Conservation (phyloP, 208 protist genomes). For the Leishmania turanica region DNA sequence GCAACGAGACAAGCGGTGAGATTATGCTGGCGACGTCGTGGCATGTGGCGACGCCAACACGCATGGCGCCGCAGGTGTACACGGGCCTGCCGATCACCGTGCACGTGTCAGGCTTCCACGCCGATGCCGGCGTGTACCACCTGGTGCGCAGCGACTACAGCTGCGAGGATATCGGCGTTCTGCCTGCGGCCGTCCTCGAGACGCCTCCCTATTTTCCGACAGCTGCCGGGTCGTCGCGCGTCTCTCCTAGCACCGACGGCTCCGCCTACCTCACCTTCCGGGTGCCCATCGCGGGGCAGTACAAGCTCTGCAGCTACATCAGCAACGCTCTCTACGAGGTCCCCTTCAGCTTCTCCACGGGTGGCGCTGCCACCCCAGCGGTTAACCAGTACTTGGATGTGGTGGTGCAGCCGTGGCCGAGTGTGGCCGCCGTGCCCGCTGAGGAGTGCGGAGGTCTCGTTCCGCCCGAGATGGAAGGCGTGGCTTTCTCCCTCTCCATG, state of each 20-base stretch:
- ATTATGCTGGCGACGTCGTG: slow-evolving; percentile 44
- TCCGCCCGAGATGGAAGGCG: slow-evolving; percentile 12
- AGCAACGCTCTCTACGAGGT: slow-evolving; percentile 47
- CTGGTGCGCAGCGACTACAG: slow-evolving; percentile 25
- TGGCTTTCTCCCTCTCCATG: slow-evolving; percentile 13
- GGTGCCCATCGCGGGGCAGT: slow-evolving; percentile 38
- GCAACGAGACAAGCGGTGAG: slow-evolving; percentile 41
- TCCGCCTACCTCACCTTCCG: slow-evolving; percentile 35
- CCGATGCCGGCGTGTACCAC: slow-evolving; percentile 16
- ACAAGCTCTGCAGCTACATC: slow-evolving; percentile 57
- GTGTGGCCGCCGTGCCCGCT: slow-evolving; percentile 3
- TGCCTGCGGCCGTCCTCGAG: slow-evolving; percentile 16
- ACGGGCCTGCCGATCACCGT: slow-evolving; percentile 21
- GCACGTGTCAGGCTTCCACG: slow-evolving; percentile 31
- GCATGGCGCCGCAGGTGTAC: slow-evolving; percentile 19
- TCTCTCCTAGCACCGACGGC: neutral
- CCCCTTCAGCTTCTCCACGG: slow-evolving; percentile 28
- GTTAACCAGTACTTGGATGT: slow-evolving; percentile 9
- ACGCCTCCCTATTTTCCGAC: neutral
- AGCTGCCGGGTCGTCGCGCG: neutral
- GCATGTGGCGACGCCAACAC: slow-evolving; percentile 22
- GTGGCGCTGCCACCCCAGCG: slow-evolving; percentile 14
- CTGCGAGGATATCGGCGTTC: slow-evolving; percentile 29
- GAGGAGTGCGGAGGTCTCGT: slow-evolving; percentile 24
- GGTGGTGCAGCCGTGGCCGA: slow-evolving; percentile 15